Evolutionary conservation across 495 filamentous ascomycete genomes (phyloP), one percentile per base, ranked within the genome.

Genomic region (Aspergillus mulundensis): DNA sequence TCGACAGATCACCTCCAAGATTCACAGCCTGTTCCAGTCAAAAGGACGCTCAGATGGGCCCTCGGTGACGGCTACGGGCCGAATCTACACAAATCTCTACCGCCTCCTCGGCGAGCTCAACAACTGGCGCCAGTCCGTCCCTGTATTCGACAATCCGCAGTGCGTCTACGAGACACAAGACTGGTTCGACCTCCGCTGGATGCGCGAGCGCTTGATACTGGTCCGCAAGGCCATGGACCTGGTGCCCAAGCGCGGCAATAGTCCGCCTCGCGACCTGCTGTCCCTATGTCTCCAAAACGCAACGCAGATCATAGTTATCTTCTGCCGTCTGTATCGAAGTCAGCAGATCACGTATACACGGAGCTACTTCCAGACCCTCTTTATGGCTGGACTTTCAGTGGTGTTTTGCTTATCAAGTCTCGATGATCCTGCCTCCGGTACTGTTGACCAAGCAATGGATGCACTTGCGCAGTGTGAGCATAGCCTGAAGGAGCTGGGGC

Each of bases 351-450:
- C 66, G 0, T 69, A 61, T 28, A 69, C 66, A 1, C 53, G 66
- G 51, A 69, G 66, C 53, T 69, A 69, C 39, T 69, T 69, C 21
- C 66, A 69, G 58, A 61, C 62, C 41, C 51, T 69, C 0, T 69
- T 66, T 25, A 63, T 61, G 3, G 61, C 64, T 7, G 66, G 66
- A 0, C 44, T 69, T 1, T 69, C 66, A 1, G 56, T 66, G 0
- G 64, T 69, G 61, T 66, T 56, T 24, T 65, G 61, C 49, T 25
- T 69, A 3, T 69, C 66, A 1, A 61, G 61, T 0, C 47, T 65
- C 8, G 56, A 23, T 4, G 61, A 64, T 28, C 54, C 54, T 38
- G 60, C 61, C 32, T 23, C 14, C 18, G 28, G 25, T 7, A 53
- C 56, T 1, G 46, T 65, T 15, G 28, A 20, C 24, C 49, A 50